Conservation (phyloP, 1,284 basidiomycete genomes). For the Sphaerobolus stellatus region DNA sequence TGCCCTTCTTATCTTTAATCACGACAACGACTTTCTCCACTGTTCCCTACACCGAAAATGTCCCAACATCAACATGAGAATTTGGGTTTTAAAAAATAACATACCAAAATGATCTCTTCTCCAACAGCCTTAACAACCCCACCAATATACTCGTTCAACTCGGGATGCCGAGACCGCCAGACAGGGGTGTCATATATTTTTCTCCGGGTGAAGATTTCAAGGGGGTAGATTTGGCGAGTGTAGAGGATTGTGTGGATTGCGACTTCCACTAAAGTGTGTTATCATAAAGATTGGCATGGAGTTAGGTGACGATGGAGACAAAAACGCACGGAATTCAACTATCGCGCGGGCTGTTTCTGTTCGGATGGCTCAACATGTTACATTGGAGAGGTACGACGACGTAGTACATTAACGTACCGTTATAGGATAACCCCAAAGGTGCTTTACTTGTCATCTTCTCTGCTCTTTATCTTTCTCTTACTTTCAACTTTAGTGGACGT, state of each 20-base stretch:
- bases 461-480: no score
- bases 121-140: constrained; percentile 73
- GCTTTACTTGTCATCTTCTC: no score
- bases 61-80: neutral
- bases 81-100: constrained; percentile 20
- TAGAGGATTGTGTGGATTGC: constrained; percentile 91
- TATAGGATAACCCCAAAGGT: no score
- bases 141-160: constrained; percentile 84
- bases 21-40: constrained; percentile 76
- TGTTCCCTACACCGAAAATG: constrained; percentile 48
- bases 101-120: constrained; percentile 70
- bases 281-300: neutral
- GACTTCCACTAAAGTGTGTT: constrained; percentile 73
- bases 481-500: no score
- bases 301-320: neutral
- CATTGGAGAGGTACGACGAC: neutral
- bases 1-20: constrained; percentile 74
- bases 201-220: constrained; percentile 81
- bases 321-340: constrained; percentile 11
- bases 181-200: constrained; percentile 89
- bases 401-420: neutral
- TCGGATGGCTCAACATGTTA: neutral
- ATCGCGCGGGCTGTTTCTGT: constrained; percentile 12
- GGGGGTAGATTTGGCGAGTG: constrained; percentile 86
- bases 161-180: constrained; percentile 88